Conservation (phyloP, 495 filamentous ascomycete genomes). For the Podospora pseudocomata region DNA sequence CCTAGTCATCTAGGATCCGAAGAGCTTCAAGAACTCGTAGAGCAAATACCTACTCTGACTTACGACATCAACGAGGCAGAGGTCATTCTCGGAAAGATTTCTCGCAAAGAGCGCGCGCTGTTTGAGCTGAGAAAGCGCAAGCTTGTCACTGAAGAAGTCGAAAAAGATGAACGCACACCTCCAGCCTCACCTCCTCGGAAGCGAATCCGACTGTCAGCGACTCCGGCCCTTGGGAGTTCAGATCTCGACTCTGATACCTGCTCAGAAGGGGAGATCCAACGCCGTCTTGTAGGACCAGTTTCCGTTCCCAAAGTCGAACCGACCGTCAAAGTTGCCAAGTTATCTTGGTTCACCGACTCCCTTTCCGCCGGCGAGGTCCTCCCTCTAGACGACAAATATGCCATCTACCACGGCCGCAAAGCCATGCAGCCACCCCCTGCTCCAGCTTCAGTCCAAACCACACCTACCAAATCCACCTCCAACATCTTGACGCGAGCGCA, state of each 20-base stretch:
- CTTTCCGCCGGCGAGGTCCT: slow-evolving; percentile 51
- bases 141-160: slow-evolving; percentile 60
- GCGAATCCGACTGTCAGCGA: slow-evolving; percentile 31
- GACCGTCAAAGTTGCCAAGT: slow-evolving; percentile 63
- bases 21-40: slow-evolving; percentile 60
- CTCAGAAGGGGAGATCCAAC: slow-evolving; percentile 30
- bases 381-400: slow-evolving; percentile 53
- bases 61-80: slow-evolving; percentile 69
- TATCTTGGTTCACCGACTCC: slow-evolving; percentile 71
- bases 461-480: slow-evolving; percentile 3
- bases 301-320: slow-evolving; percentile 18
- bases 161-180: slow-evolving; percentile 11
- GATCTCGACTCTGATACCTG: slow-evolving; percentile 38
- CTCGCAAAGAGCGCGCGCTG: slow-evolving; percentile 62
- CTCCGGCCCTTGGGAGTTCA: slow-evolving; percentile 19
- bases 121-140: slow-evolving; percentile 68
- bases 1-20: slow-evolving; percentile 62
- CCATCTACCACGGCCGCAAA: slow-evolving; percentile 62
- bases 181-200: slow-evolving; percentile 31
- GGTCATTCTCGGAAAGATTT: slow-evolving; percentile 68
- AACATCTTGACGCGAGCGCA: slow-evolving; percentile 34
- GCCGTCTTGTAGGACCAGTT: not conserved
- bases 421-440: slow-evolving; percentile 15
- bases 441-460: slow-evolving; percentile 3
- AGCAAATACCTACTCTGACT: slow-evolving; percentile 61